Percentiles rank a stretch among this genome's conserved stretches.
phyloP scores from a whole-genome alignment of 306 rosid genomes.

The Cicer pinnatifidum region DNA sequence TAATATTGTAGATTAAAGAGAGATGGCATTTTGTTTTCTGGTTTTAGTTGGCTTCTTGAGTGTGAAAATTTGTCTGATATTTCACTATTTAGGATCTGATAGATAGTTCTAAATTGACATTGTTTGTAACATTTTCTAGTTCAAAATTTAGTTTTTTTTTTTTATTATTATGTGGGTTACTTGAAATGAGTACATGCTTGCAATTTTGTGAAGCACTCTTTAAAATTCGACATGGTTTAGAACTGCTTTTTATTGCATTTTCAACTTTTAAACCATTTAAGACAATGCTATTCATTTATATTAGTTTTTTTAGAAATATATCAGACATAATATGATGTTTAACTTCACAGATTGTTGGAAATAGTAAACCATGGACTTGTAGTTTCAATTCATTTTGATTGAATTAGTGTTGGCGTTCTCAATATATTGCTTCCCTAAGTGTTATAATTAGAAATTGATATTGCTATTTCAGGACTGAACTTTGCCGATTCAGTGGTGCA shows the following conservation, averaged over 20 bases:
- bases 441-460: slow-evolving; percentile 11
- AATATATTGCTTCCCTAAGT: neutral
- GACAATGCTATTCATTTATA: neutral
- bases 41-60: too few relatives aligned
- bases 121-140: neutral
- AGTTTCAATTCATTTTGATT: neutral
- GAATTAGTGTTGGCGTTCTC: neutral
- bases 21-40: neutral
- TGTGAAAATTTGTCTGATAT: neutral
- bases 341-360: neutral
- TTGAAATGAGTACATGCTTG: neutral
- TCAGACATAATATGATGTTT: neutral
- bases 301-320: neutral
- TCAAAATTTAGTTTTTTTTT: neutral
- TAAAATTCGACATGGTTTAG: neutral
- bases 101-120: neutral
- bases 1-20: too few relatives aligned
- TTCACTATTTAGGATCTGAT: neutral
- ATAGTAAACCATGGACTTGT: neutral
- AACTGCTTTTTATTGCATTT: neutral
- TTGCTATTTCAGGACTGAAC: slow-evolving; percentile 68
- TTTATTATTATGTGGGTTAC: neutral
- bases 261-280: neutral
- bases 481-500: slow-evolving; percentile 86
- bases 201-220: neutral